Evolutionary conservation across 2,329 filamentous ascomycete genomes (phyloP), one percentile per base, ranked within the genome.

Genomic region (Sporothrix phasma): DNA sequence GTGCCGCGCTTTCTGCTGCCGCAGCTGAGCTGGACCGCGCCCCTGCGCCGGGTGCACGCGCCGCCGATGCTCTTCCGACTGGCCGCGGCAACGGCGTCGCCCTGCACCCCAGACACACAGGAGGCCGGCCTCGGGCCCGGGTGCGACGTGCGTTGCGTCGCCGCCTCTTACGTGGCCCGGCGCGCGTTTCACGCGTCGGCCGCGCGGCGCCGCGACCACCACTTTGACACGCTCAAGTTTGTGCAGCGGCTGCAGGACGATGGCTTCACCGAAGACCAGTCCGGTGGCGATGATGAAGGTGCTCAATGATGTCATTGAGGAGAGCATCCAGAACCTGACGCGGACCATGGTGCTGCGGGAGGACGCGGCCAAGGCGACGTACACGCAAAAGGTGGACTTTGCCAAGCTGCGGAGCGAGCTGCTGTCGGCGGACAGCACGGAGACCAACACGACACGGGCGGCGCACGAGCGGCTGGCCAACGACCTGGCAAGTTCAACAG

Each of bases 251-350:
- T 99, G 46, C 87, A 93, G 74, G 85, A 85, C 69, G 94, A 99
- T 74, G 94, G 94, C 0, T 97, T 97, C 75, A 96, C 91, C 26
- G 93, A 97, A 75, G 89, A 92, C 69, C 94, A 99, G 76, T 88
- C n/a, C 92, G 2, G 92, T 91, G 29, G 93, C 94, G n/a, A 94
- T 97, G 89, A 97, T 99, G 94, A 90, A 90, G 74, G 90, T 97
- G 6, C 80, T 99, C 45, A 92, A 92, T 76, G 92, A 97, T 74
- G 93, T 97, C 10, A 97, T 99, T 69, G 90, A 97, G 74, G 94
- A 99, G 77, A 90, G 90, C 74, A 97, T 99, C 70, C 93, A 97
- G 75, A 97, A 97, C 76, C 83, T 99, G 59, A 97, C 93, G 0
- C 87, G 93, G 68, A 97, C 93, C 17, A 99, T 99, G 94, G 94